A percentile compares a stretch with the other conserved stretches of the same genome.
Evolutionary conservation across 176 grass and related monocot species (phyloP).

Genomic region (Carex pumila): DNA sequence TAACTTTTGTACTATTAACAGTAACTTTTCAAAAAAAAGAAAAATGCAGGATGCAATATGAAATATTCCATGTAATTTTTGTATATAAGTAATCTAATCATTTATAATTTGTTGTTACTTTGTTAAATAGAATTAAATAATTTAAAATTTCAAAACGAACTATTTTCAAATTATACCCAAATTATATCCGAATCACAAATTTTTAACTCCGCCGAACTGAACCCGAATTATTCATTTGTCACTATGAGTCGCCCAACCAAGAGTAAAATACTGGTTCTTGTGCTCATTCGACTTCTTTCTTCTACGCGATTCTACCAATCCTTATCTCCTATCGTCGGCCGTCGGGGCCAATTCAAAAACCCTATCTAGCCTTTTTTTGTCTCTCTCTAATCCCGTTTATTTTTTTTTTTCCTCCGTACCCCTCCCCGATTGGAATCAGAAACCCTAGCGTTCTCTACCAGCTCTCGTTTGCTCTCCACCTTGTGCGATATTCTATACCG

Average conservation of each 20-base stretch:
- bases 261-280: neutral
- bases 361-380: neutral
- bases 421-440: neutral
- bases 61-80: too few relatives aligned
- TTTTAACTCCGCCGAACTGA: too few relatives aligned
- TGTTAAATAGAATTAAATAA: too few relatives aligned
- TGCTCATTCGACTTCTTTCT: neutral
- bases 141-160: too few relatives aligned
- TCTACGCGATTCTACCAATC: neutral
- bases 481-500: neutral
- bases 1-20: too few relatives aligned
- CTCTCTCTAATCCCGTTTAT: neutral
- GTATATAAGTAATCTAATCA: too few relatives aligned
- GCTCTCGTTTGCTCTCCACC: neutral
- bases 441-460: slow-evolving; percentile 2
- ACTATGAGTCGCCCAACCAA: neutral
- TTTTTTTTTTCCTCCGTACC: neutral
- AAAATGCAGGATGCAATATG: too few relatives aligned
- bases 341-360: neutral
- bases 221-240: too few relatives aligned
- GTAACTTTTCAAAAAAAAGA: too few relatives aligned
- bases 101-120: too few relatives aligned
- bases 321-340: neutral
- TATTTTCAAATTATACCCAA: too few relatives aligned
- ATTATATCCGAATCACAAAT: too few relatives aligned